Evolutionary conservation across 169 alveolate species (phyloP).

Genomic region (Plasmodium knowlesi): DNA sequence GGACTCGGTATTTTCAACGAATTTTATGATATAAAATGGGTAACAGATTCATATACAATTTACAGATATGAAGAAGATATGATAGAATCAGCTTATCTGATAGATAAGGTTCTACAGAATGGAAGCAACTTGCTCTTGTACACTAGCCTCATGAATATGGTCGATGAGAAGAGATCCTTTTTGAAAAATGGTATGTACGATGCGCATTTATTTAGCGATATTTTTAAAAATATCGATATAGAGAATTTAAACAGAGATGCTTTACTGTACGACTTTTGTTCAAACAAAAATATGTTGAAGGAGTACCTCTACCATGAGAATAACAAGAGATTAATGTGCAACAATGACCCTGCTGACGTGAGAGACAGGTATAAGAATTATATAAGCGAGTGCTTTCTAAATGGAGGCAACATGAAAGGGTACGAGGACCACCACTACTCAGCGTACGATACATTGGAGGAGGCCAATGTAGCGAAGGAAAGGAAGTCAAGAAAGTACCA

Average conservation of each 20-base stretch:
- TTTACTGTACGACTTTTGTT: slow-evolving; percentile 26
- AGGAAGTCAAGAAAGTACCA: slow-evolving; percentile 16
- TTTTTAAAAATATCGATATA: slow-evolving; percentile 23
- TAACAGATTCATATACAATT: slow-evolving; percentile 41
- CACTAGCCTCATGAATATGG: slow-evolving; percentile 49
- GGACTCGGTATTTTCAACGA: slow-evolving; percentile 70
- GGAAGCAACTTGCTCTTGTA: slow-evolving; percentile 32
- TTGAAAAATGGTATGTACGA: slow-evolving; percentile 31
- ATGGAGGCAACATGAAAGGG: neutral
- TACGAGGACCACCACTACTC: slow-evolving; percentile 33
- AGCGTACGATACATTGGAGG: neutral
- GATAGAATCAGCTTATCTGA: slow-evolving; percentile 51
- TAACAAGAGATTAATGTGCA: neutral
- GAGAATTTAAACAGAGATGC: slow-evolving; percentile 24
- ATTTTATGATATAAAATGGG: slow-evolving; percentile 60
- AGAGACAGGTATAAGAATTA: slow-evolving; percentile 28
- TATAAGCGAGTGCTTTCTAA: neutral
- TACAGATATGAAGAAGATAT: slow-evolving; percentile 54
- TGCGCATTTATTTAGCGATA: slow-evolving; percentile 61
- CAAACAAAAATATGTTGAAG: slow-evolving; percentile 39
- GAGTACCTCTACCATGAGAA: slow-evolving; percentile 10
- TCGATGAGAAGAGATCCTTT: slow-evolving; percentile 14
- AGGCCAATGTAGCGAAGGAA: neutral
- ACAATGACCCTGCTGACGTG: neutral
- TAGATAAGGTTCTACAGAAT: slow-evolving; percentile 56